These are phyloP conservation scores for Aspergillus chevalieri DNA, from an alignment of 2,329 filamentous ascomycete genomes.

Conservation along the genomic window DNA sequence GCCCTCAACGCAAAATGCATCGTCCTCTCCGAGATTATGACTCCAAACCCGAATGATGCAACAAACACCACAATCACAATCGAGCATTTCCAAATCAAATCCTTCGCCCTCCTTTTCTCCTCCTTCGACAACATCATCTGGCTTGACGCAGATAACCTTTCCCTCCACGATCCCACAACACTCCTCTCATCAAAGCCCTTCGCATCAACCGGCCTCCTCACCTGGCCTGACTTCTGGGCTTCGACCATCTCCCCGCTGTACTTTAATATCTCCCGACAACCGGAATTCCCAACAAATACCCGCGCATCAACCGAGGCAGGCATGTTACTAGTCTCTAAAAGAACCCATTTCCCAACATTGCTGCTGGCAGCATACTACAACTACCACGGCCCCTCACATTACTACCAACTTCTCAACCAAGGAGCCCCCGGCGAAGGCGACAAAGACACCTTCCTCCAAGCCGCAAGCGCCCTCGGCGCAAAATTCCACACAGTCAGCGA, in stretches of 20 bases:
- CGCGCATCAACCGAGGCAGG: constrained; percentile 31
- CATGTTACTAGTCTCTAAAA: constrained; percentile 27
- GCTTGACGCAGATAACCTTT: constrained; percentile 51
- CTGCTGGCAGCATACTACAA: constrained; percentile 32
- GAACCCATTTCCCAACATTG: constrained; percentile 23
- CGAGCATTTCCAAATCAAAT: constrained; percentile 48
- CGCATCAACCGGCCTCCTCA: constrained; percentile 45
- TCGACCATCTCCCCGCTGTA: constrained; percentile 32
- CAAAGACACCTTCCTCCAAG: constrained; percentile 25
- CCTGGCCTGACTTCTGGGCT: constrained; percentile 50
- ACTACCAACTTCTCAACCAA: constrained; percentile 25
- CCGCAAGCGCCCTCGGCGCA: constrained; percentile 17
- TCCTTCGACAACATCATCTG: constrained; percentile 52
- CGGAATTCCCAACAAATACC: constrained; percentile 21
- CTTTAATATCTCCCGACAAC: constrained; percentile 34
- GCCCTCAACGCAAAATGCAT: constrained; percentile 31
- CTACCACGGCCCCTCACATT: constrained; percentile 22
- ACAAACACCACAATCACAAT: constrained; percentile 19
- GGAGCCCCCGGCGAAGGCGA: constrained; percentile 22
- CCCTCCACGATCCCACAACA: constrained; percentile 34
- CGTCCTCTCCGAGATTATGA: constrained; percentile 33
- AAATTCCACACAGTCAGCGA: constrained; percentile 21
- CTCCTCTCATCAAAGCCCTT: constrained; percentile 48
- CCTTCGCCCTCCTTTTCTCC: constrained; percentile 50
- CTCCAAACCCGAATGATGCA: constrained; percentile 26